These are phyloP conservation scores for Yamadazyma buinensis DNA, from an alignment of 1,139 yeast species.

Conservation along the genomic window DNA sequence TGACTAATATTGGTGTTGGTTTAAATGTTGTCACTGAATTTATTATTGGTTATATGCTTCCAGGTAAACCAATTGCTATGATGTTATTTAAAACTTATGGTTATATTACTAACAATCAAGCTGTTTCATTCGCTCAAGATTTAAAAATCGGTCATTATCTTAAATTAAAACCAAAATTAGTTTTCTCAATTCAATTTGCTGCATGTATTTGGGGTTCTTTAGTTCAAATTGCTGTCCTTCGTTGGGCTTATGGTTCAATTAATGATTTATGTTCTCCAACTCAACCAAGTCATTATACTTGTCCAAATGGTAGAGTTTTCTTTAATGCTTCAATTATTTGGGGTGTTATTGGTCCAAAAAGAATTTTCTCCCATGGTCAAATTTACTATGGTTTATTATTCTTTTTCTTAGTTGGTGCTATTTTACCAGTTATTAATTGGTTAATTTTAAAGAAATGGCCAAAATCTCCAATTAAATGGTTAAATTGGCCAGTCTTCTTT, in stretches of 20 bases:
- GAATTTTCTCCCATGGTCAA: constrained; percentile 37
- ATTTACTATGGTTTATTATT: constrained; percentile 36
- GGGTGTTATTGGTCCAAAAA: constrained; percentile 45
- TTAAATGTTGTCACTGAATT: constrained; percentile 45
- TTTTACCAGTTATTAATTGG: constrained; percentile 42
- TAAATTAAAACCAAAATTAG: constrained; percentile 44
- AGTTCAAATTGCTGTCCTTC: constrained; percentile 43
- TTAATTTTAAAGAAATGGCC: constrained; percentile 19
- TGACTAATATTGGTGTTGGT: constrained; percentile 44
- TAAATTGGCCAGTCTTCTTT: constrained; percentile 47
- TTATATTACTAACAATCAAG: constrained; percentile 52
- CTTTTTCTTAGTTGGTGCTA: constrained; percentile 40
- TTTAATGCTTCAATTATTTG: constrained; percentile 46
- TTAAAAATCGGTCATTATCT: constrained; percentile 54
- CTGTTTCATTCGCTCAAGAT: constrained; percentile 51
- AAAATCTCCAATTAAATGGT: constrained; percentile 32
- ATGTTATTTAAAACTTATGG: constrained; percentile 47
- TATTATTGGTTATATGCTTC: constrained; percentile 44
- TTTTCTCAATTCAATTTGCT: constrained; percentile 44
- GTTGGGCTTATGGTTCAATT: constrained; percentile 43
- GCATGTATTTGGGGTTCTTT: constrained; percentile 45
- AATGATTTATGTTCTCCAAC: constrained; percentile 42
- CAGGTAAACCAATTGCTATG: constrained; percentile 47
- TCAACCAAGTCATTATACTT: constrained; percentile 31
- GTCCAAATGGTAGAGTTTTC: constrained; percentile 44